These are phyloP conservation scores for Raffaelea ambrosiae DNA, from an alignment of 2,329 filamentous ascomycete species.

Conservation along the genomic window DNA sequence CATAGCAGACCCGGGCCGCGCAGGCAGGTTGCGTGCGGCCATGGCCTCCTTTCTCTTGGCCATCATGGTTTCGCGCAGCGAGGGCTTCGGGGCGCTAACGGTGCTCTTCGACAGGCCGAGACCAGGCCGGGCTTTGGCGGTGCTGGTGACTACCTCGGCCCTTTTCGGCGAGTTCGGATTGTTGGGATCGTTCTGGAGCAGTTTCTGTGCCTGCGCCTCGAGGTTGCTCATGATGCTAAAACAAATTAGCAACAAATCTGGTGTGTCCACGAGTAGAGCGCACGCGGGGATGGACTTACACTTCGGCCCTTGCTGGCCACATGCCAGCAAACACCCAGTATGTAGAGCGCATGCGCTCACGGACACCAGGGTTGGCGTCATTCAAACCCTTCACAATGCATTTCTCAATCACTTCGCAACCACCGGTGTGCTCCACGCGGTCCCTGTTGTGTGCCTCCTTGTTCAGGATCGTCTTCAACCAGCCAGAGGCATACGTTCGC, in stretches of 20 bases:
- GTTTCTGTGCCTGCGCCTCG: conserved; percentile 67
- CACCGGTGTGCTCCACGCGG: conserved; percentile 76
- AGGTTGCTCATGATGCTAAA: conserved; percentile 67
- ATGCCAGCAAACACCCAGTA: conserved; percentile 77
- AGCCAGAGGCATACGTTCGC: conserved; percentile 67
- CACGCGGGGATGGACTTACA: conserved; percentile 36
- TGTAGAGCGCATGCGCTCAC: conserved; percentile 74
- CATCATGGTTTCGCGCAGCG: conserved; percentile 73
- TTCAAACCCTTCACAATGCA: conserved; percentile 80
- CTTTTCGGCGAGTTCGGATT: conserved; percentile 66
- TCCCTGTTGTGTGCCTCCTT: conserved; percentile 72
- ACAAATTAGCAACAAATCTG: too few relatives aligned
- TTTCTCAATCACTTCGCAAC: conserved; percentile 76
- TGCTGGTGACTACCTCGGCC: conserved; percentile 34
- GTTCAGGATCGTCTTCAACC: conserved; percentile 75
- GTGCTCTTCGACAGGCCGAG: conserved; percentile 56
- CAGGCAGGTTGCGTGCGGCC: conserved; percentile 42
- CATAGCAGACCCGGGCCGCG: conserved; percentile 56
- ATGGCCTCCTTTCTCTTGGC: conserved; percentile 65
- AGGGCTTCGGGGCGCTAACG: conserved; percentile 49
- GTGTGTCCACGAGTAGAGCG: background rate
- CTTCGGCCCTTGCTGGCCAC: conserved; percentile 71
- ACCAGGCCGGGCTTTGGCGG: conserved; percentile 44
- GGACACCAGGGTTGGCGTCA: conserved; percentile 83
- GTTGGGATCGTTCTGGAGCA: conserved; percentile 73